Conservation (phyloP, 2,329 filamentous ascomycete species). For the Sporothrix phasma region DNA sequence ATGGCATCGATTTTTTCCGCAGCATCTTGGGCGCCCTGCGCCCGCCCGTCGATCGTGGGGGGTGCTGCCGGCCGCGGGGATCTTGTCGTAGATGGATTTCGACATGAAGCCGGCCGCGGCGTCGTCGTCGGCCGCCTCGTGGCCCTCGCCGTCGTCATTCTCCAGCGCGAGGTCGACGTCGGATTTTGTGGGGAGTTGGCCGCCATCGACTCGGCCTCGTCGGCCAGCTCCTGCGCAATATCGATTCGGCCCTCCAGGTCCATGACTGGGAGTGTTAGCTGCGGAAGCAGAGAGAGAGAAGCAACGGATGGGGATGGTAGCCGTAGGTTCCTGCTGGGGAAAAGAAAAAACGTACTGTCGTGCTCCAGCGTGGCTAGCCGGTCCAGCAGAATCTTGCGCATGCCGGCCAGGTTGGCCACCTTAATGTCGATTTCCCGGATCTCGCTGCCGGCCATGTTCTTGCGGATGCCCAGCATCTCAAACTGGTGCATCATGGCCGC, state of each 20-base stretch:
- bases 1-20: constrained; percentile 79
- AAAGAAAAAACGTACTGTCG: constrained; percentile 50
- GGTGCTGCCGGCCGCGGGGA: constrained; percentile 49
- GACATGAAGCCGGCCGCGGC: constrained; percentile 69
- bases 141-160: constrained; percentile 31
- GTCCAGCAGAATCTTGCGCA: constrained; percentile 86
- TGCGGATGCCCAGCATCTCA: constrained; percentile 83
- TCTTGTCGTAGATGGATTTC: constrained; percentile 90
- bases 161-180: constrained; percentile 45
- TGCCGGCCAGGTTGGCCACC: constrained; percentile 82
- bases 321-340: no score
- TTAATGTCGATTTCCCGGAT: constrained; percentile 96
- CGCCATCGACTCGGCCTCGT: constrained; percentile 48
- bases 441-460: constrained; percentile 95
- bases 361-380: constrained; percentile 78
- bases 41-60: constrained; percentile 32
- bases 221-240: constrained; percentile 48
- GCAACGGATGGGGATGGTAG: no score
- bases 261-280: constrained; percentile 40
- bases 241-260: constrained; percentile 54
- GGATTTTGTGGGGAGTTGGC: constrained; percentile 42
- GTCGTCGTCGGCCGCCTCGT: constrained; percentile 15
- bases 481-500: constrained; percentile 71
- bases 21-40: constrained; percentile 44
- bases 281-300: no score